Evolutionary conservation across 148 eudicot genomes (phyloP).

Genomic region (Rhododendron mucronatum): DNA sequence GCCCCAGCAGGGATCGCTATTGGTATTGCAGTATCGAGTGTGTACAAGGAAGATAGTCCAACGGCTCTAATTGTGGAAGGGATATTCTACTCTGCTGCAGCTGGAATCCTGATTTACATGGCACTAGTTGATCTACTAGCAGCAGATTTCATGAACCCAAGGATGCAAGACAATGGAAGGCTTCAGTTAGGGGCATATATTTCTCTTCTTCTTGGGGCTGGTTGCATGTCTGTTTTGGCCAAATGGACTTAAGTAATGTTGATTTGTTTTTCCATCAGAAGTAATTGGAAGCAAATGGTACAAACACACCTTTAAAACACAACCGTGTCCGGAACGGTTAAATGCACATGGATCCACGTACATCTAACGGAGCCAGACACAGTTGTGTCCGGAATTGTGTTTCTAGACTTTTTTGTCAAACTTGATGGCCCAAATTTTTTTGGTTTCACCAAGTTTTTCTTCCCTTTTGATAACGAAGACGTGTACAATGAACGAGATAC

Average conservation of each 20-base stretch:
- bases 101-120: conserved; percentile 20
- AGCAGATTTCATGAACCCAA: conserved; percentile 19
- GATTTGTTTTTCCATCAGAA: background rate
- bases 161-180: conserved; percentile 3
- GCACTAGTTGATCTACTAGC: conserved; percentile 16
- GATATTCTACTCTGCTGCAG: conserved; percentile 12
- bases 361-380: no score
- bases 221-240: conserved; percentile 18
- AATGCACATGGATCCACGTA: background rate
- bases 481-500: background rate
- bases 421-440: background rate
- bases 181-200: conserved; percentile 6
- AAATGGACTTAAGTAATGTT: conserved; percentile 11
- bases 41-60: background rate
- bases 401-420: background rate
- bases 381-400: background rate
- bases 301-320: background rate
- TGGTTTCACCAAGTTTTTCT: background rate
- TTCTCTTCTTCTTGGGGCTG: conserved; percentile 14
- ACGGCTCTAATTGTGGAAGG: conserved; percentile 4
- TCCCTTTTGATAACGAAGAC: background rate
- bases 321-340: background rate
- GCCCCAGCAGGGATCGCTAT: conserved; percentile 5
- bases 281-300: background rate
- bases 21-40: background rate